These are phyloP conservation scores for Somion occarium DNA, from an alignment of 1,284 basidiomycete species.

Conservation along the genomic window DNA sequence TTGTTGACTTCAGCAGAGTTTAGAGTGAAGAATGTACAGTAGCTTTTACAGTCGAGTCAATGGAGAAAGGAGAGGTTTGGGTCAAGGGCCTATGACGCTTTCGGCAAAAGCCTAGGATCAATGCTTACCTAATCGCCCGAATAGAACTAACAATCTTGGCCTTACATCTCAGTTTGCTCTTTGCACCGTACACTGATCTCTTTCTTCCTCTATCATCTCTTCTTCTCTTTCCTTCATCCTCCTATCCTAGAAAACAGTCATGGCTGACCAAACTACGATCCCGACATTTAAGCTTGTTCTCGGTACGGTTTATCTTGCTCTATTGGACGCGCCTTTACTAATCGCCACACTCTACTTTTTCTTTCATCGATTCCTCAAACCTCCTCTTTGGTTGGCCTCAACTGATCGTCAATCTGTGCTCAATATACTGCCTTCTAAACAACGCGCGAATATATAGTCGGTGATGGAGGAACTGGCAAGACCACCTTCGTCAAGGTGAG, in stretches of 20 bases:
- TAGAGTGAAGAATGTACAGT: too few relatives aligned
- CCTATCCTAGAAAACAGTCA: slow-evolving; percentile 28
- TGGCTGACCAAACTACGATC: slow-evolving; percentile 44
- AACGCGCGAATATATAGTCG: slow-evolving; percentile 49
- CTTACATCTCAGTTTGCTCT: slow-evolving; percentile 20
- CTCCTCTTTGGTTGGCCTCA: not conserved
- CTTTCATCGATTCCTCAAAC: slow-evolving; percentile 21
- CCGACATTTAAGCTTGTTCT: slow-evolving; percentile 99
- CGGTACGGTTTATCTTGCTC: slow-evolving; percentile 50
- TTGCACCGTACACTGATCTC: slow-evolving; percentile 18
- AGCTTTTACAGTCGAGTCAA: not conserved
- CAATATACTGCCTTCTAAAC: not conserved
- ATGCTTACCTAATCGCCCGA: slow-evolving; percentile 6
- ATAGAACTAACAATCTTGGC: slow-evolving; percentile 18
- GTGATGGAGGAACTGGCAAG: slow-evolving; percentile 98
- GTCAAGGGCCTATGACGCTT: slow-evolving; percentile 3
- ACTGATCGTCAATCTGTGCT: not conserved
- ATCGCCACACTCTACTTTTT: slow-evolving; percentile 9
- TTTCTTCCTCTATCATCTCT: slow-evolving; percentile 21
- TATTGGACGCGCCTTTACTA: slow-evolving; percentile 9
- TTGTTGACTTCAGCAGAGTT: too few relatives aligned
- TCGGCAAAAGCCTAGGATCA: slow-evolving; percentile 5
- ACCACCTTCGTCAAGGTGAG: slow-evolving; percentile 95
- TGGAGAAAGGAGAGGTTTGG: not conserved
- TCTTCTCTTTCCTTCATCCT: slow-evolving; percentile 19